Conservation (phyloP, 257 asterid genomes). For the Nicotiana noctiflora region DNA sequence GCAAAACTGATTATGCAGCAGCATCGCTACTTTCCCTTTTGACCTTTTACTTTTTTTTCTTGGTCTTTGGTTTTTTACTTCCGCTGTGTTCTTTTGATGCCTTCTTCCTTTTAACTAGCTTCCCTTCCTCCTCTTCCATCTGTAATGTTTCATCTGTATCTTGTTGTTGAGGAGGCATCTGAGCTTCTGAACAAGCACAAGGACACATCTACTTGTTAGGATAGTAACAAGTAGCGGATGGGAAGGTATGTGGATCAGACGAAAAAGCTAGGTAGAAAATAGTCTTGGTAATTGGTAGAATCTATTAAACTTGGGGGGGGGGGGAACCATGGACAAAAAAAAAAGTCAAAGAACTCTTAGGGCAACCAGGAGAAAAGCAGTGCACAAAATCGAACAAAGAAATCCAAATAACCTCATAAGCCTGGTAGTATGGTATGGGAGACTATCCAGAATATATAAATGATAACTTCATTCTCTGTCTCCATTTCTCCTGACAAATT, state of each 20-base stretch:
- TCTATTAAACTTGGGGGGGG: background rate
- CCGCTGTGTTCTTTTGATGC: constrained; percentile 20
- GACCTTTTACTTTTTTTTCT: constrained; percentile 21
- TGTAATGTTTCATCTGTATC: constrained; percentile 14
- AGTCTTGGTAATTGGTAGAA: background rate
- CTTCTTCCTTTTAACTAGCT: constrained; percentile 36
- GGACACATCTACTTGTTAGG: constrained; percentile 4
- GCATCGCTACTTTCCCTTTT: constrained; percentile 1
- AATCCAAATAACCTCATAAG: background rate
- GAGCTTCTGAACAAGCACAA: constrained; percentile 13
- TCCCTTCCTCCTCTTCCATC: constrained; percentile 19
- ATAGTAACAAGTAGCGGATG: background rate
- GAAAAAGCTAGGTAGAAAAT: background rate
- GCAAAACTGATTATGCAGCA: background rate
- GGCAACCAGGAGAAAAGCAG: background rate
- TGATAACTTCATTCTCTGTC: background rate
- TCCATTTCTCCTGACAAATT: background rate
- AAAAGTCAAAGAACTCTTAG: background rate
- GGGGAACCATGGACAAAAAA: background rate
- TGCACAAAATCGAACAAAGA: background rate
- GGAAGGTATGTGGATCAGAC: background rate
- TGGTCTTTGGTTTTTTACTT: constrained; percentile 37
- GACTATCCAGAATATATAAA: background rate
- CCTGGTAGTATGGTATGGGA: background rate
- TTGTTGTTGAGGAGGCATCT: constrained; percentile 19